Base-by-base conservation (phyloP, 129 eudicot genomes). In the Flaveria sonorensis region DNA sequence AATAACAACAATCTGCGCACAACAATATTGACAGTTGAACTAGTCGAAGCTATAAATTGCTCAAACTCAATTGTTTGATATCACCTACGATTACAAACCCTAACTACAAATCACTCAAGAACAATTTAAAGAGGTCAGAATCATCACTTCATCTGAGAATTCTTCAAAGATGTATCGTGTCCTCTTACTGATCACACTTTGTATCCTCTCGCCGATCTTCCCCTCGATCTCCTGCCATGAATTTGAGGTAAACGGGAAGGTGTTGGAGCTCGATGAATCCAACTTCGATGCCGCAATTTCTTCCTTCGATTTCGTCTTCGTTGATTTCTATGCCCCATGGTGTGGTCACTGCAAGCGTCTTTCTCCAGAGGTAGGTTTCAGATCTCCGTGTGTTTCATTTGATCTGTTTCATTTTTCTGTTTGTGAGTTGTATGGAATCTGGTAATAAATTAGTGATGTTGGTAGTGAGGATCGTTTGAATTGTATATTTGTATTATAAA, bases 331-430 rank as follows among this genome's bases (percentile, higher is more conserved):
- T 70, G 97, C 99, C 26, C 96, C 99, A 32, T 91, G 99, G 99
- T 95, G 99, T 77, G 94, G 99, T 36, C 99, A 91, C 92, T 91
- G 99, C 94, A 95, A 91, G 80, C 92, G 86, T 55, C 99, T 95
- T 68, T 72, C 89, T 61, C 99, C 99, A n/a, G 88, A 95, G 99
- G 99, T 94, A 30, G 57, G 16, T 18, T 42, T 46, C 36, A 55
- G 65, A 72, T 57, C 62, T 76, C 11, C 24, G 61, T 26, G 12
- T 76, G 20, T 46, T 56, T 40, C 15, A 30, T 61, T 42, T 63
- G 18, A 10, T 57, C 18, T 60, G 8, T 40, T 42, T 72, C 23
- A 11, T 10, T 0, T 62, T 1, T 43, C 10, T 24, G 6, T 14
- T 26, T 59, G 2, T 1, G 40, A 36, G 40, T 36, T 36, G 40